These are phyloP conservation scores for Phalaenopsis equestris DNA, from an alignment of 106 monocot species.

Conservation along the genomic window DNA sequence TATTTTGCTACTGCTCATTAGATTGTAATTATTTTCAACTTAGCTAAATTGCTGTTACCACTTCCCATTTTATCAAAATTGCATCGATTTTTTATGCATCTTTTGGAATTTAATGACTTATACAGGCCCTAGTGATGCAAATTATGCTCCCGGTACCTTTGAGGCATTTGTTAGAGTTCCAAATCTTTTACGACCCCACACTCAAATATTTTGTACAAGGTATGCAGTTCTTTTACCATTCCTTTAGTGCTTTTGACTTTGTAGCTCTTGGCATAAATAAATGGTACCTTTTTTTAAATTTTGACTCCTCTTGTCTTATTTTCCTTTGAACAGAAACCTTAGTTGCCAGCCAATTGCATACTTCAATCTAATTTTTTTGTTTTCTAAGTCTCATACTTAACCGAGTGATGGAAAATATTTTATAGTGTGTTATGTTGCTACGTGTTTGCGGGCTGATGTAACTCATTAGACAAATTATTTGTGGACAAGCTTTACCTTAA, in stretches of 20 bases:
- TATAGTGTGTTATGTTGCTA: background rate
- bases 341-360: background rate
- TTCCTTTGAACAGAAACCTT: background rate
- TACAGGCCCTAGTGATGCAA: constrained; percentile 80
- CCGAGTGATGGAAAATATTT: background rate
- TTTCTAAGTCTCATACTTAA: background rate
- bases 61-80: constrained; percentile 2
- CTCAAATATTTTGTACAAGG: constrained; percentile 99
- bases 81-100: background rate
- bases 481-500: background rate
- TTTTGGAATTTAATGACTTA: constrained; percentile 12
- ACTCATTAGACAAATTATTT: too few species aligned
- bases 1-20: background rate
- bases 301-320: background rate
- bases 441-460: too few species aligned
- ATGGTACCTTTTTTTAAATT: background rate
- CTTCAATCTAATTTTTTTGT: too few species aligned
- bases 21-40: background rate
- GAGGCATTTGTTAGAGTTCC: constrained; percentile 97
- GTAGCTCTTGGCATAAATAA: background rate
- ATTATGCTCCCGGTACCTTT: constrained; percentile 53
- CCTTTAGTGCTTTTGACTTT: background rate
- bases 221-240: constrained; percentile 16
- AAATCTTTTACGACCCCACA: constrained; percentile 77
- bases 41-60: background rate